phyloP scores from a whole-genome alignment of 2,329 filamentous ascomycete species.

The Aspergillus vadensis region DNA sequence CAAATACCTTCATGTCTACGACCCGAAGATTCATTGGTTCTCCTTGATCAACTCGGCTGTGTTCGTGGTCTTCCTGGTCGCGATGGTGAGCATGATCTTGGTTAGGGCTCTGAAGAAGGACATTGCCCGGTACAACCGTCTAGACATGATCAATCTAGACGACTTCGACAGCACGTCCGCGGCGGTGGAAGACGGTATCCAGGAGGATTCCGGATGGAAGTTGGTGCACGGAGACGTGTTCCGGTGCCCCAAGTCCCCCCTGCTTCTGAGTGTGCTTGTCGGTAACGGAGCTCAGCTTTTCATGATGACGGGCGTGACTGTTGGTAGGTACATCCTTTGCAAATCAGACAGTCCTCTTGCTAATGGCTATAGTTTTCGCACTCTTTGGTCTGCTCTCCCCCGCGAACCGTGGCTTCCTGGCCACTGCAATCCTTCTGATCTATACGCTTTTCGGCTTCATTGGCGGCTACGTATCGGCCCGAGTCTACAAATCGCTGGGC shows the following conservation, averaged over 20 bases:
- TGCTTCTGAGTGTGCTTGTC: constrained; percentile 82
- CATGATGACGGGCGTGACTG: constrained; percentile 94
- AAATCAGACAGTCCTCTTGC: not conserved
- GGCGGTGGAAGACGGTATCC: constrained; percentile 81
- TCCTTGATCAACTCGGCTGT: constrained; percentile 94
- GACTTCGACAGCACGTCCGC: constrained; percentile 79
- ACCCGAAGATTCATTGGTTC: constrained; percentile 99
- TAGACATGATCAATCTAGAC: constrained; percentile 87
- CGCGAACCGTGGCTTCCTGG: constrained; percentile 90
- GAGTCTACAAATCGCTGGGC: constrained; percentile 91
- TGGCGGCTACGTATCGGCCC: constrained; percentile 84
- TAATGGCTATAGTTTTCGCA: constrained; percentile 65
- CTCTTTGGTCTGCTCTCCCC: constrained; percentile 93
- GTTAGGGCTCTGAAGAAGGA: constrained; percentile 88
- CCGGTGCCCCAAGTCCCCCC: constrained; percentile 77
- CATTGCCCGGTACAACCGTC: constrained; percentile 91
- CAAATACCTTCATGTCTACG: constrained; percentile 95
- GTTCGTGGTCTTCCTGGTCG: constrained; percentile 86
- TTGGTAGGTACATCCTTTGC: constrained; percentile 51
- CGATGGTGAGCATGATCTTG: constrained; percentile 91
- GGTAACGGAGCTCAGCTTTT: constrained; percentile 96
- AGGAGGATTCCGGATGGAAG: constrained; percentile 99
- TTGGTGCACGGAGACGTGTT: constrained; percentile 97
- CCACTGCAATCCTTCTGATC: constrained; percentile 87
- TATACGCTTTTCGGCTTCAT: constrained; percentile 93